Evolutionary conservation across 768 basidiomycete genomes (phyloP), one percentile per base, ranked within the genome.

Genomic region (Phaeotremella skinneri): DNA sequence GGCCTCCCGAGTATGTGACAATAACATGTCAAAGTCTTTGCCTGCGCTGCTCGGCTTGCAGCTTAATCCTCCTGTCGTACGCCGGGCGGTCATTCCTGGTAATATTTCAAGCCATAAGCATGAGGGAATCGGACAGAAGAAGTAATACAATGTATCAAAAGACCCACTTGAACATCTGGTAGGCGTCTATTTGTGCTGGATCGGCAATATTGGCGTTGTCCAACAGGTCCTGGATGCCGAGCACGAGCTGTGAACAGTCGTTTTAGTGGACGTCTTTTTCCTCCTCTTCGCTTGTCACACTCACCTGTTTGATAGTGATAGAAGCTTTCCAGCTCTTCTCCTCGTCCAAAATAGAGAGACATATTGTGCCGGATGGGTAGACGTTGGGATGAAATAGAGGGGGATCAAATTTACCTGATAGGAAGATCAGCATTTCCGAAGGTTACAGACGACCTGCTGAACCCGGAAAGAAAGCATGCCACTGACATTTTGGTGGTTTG

Each of bases 271-370:
- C 14, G 7, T 11, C 13, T 7, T 25, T 20, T 43, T 3, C n/a
- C 29, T 31, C 16, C 50, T 34, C 32, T 16, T 25, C 42, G 30
- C 57, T 6, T 25, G 29, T 30, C 21, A 39, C 79, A 37, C 79
- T 57, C 25, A 89, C 94, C 83, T 98, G 96, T 78, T 98, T 99
- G 79, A 99, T 92, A 1, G 96, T 98, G 68, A 99, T 97, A 5
- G 92, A 90, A 25, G 96, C 92, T 75, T 97, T 97, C 96, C 96
- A 99, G 1, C 87, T 87, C 77, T 99, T 98, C 79, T 99, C 96
- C 75, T 99, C 96, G 72, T 98, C 94, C 54, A 99, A 79, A 72
- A 99, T 99, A 11, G 93, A 97, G 27, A 99, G 81, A 77, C 94
- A 98, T 47, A 98, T 93, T 20, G 96, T 99, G 25, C 96, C 96